Conservation (phyloP, 495 filamentous ascomycete genomes). For the Trichoderma parareesei region DNA sequence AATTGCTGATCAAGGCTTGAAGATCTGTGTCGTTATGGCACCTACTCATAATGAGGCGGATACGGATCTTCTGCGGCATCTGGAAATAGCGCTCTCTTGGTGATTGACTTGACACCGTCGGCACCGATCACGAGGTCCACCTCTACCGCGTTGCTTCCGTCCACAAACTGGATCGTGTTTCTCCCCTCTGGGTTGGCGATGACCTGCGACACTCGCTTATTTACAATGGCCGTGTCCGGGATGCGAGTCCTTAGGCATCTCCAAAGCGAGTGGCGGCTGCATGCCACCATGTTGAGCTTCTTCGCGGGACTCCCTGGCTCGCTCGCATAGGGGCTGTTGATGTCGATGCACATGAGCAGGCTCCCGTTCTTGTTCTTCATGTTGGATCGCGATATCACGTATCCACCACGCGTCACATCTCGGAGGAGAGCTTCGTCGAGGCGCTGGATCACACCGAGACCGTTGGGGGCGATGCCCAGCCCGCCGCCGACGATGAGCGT, state of each 20-base stretch:
- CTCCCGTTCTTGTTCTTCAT: slow-evolving; percentile 14
- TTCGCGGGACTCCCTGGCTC: not conserved
- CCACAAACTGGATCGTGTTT: slow-evolving; percentile 24
- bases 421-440: slow-evolving; percentile 28
- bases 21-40: slow-evolving; percentile 12
- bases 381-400: slow-evolving; percentile 15
- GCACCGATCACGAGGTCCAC: slow-evolving; percentile 53
- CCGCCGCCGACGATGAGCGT: slow-evolving; percentile 42
- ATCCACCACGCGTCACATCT: slow-evolving; percentile 16
- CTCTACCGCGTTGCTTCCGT: slow-evolving; percentile 25
- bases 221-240: not conserved
- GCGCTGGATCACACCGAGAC: slow-evolving; percentile 36
- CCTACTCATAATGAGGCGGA: slow-evolving; percentile 11
- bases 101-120: slow-evolving; percentile 49
- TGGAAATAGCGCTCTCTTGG: slow-evolving; percentile 36
- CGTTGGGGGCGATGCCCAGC: slow-evolving; percentile 42
- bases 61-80: slow-evolving; percentile 22
- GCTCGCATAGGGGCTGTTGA: not conserved
- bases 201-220: slow-evolving; percentile 11
- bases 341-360: slow-evolving; percentile 1
- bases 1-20: slow-evolving; percentile 21
- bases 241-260: slow-evolving; percentile 4
- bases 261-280: slow-evolving; percentile 3
- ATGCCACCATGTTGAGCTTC: slow-evolving; percentile 1
- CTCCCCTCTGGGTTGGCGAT: slow-evolving; percentile 23